Conservation (phyloP, 176 grass and related monocot genomes). For the Lolium perenne region DNA sequence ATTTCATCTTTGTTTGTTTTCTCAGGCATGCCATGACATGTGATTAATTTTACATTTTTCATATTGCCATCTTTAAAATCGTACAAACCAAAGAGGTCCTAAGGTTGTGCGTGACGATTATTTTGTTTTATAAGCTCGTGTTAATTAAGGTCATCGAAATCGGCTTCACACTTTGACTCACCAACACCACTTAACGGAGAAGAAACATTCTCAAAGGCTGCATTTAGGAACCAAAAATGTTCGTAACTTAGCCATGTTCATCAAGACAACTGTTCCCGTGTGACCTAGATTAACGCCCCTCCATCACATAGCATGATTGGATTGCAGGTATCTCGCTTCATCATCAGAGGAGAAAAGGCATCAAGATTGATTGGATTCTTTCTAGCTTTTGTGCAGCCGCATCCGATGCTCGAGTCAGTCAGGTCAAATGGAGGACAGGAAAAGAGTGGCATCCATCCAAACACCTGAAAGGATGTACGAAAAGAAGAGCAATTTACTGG, state of each 20-base stretch:
- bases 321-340: constrained; percentile 12
- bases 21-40: too few species aligned
- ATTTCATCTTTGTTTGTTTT: too few species aligned
- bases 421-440: constrained; percentile 56
- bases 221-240: background rate
- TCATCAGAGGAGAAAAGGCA: constrained; percentile 36
- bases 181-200: too few species aligned
- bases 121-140: too few species aligned
- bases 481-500: constrained; percentile 60
- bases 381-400: constrained; percentile 50
- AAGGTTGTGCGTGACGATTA: too few species aligned
- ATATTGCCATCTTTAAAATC: too few species aligned
- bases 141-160: too few species aligned
- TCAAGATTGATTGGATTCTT: constrained; percentile 43
- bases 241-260: background rate
- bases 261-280: background rate
- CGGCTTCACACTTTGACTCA: too few species aligned
- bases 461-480: constrained; percentile 50
- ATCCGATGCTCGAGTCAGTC: constrained; percentile 50
- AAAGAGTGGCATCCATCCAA: constrained; percentile 51
- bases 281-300: background rate
- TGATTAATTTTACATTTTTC: too few species aligned
- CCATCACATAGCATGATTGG: constrained; percentile 32
- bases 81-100: too few species aligned
- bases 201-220: too few species aligned